Evolutionary conservation across 495 filamentous ascomycete species (phyloP).

Genomic region (Lepraria neglecta): DNA sequence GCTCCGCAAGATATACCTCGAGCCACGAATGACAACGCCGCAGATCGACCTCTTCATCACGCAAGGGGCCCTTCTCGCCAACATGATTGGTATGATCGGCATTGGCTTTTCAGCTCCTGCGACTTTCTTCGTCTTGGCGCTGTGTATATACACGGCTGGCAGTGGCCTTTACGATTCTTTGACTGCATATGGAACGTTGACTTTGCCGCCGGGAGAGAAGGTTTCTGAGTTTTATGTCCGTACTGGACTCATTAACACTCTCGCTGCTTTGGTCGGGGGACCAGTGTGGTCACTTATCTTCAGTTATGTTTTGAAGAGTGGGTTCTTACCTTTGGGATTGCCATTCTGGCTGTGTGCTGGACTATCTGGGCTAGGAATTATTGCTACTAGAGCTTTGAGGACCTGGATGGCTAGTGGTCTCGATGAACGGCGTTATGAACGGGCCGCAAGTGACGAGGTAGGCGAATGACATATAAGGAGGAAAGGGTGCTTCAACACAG

Average conservation of each 20-base stretch:
- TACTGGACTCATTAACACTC: conserved; percentile 11
- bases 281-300: conserved; percentile 6
- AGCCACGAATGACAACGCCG: conserved; percentile 15
- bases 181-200: conserved; percentile 16
- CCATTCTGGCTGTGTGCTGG: conserved; percentile 20
- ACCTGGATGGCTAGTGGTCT: neutral
- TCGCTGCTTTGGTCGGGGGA: conserved; percentile 11
- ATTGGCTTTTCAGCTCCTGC: conserved; percentile 16
- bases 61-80: conserved; percentile 15
- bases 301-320: conserved; percentile 10
- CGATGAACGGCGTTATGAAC: neutral
- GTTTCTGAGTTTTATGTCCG: conserved; percentile 18
- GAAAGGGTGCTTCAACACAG: too few species aligned
- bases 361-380: conserved; percentile 11
- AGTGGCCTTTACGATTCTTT: conserved; percentile 15
- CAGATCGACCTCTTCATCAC: conserved; percentile 22
- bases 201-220: conserved; percentile 11
- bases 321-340: conserved; percentile 12
- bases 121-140: conserved; percentile 4
- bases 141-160: conserved; percentile 23
- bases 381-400: conserved; percentile 1
- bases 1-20: conserved; percentile 13
- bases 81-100: conserved; percentile 17
- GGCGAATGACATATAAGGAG: neutral
- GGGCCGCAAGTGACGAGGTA: neutral